phyloP scores from a whole-genome alignment of 2,329 filamentous ascomycete species.

The Fusarium sp. region DNA sequence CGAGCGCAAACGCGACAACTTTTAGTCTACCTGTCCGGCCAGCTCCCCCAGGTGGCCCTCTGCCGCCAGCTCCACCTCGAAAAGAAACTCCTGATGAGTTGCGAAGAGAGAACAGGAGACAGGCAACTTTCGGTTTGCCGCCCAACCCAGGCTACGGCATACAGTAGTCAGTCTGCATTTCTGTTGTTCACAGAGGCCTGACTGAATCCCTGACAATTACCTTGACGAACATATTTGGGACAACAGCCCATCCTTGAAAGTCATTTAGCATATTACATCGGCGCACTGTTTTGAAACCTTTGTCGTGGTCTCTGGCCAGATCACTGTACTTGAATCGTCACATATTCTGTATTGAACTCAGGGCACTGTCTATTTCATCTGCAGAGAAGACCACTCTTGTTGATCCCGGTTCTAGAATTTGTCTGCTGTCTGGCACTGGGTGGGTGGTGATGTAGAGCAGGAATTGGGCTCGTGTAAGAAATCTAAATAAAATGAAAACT shows the following conservation, averaged over 20 bases:
- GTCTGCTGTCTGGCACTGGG: conserved; percentile 36
- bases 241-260: conserved; percentile 36
- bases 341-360: conserved; percentile 37
- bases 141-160: conserved; percentile 55
- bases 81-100: conserved; percentile 67
- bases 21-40: conserved; percentile 74
- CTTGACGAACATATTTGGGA: conserved; percentile 36
- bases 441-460: conserved; percentile 31
- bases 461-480: conserved; percentile 35
- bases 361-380: conserved; percentile 23
- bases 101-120: conserved; percentile 63
- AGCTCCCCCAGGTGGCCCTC: conserved; percentile 67
- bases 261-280: conserved; percentile 49
- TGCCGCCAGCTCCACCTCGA: conserved; percentile 70
- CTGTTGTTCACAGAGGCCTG: conserved; percentile 26
- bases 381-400: conserved; percentile 30
- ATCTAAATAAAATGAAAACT: conserved; percentile 41
- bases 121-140: conserved; percentile 63
- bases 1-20: conserved; percentile 60
- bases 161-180: conserved; percentile 32
- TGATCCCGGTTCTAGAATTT: conserved; percentile 30
- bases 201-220: conserved; percentile 12
- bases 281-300: conserved; percentile 48
- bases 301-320: conserved; percentile 41
- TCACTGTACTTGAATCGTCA: conserved; percentile 36